Percentiles rank a stretch among this genome's conserved stretches.
phyloP scores from a whole-genome alignment of 805 yeast genomes.

The Crinitomyces ghanaensis region DNA sequence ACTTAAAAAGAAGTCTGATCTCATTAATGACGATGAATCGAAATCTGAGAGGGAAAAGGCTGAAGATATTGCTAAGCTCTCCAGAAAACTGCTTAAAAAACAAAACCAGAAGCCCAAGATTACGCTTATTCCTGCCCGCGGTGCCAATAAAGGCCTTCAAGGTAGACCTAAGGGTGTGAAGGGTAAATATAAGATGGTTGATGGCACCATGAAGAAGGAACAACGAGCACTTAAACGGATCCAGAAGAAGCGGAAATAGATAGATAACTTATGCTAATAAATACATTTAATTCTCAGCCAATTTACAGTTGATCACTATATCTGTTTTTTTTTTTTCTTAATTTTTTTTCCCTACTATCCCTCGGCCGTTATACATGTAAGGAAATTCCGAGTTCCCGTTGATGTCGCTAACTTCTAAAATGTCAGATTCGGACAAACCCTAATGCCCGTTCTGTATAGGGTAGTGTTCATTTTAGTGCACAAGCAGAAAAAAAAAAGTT shows the following conservation, averaged over 20 bases:
- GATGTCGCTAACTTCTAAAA: too few species aligned
- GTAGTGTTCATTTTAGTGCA: too few species aligned
- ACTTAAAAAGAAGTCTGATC: conserved; percentile 83
- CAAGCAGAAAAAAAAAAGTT: too few species aligned
- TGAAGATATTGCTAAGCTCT: conserved; percentile 77
- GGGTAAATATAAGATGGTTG: conserved; percentile 99
- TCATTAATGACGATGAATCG: conserved; percentile 76
- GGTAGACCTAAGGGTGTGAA: conserved; percentile 97
- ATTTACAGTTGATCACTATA: background rate
- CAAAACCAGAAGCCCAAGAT: conserved; percentile 69
- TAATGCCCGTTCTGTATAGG: too few species aligned
- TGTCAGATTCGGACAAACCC: too few species aligned
- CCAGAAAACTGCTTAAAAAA: conserved; percentile 66
- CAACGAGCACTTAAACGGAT: conserved; percentile 86
- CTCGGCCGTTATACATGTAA: background rate
- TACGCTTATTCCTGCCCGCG: conserved; percentile 79
- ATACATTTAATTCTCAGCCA: background rate
- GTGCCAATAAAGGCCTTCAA: conserved; percentile 70
- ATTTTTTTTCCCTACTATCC: background rate
- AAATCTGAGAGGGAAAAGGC: conserved; percentile 92
- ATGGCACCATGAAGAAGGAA: conserved; percentile 95
- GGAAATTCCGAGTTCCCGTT: conserved; percentile 1
- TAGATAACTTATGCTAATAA: too few species aligned
- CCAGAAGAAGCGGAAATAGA: conserved; percentile 72
- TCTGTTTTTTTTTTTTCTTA: too few species aligned